phyloP scores from a whole-genome alignment of 441 rosid species.

The Lepidium campestre region DNA sequence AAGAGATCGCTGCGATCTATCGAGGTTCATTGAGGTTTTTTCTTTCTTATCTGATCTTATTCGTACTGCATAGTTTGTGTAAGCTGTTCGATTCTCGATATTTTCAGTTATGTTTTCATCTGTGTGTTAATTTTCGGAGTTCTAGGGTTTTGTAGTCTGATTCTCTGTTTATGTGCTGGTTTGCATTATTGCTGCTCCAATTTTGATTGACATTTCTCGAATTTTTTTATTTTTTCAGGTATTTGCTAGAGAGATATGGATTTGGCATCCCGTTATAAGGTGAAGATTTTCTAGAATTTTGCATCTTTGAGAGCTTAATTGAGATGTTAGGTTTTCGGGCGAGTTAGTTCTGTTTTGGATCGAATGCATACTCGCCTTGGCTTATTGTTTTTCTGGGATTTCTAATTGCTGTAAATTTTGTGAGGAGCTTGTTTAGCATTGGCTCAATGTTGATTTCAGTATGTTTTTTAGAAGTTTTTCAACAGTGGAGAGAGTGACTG shows the following conservation, averaged over 20 bases:
- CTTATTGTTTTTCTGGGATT: neutral
- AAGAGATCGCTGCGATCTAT: constrained; percentile 16
- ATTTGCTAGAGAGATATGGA: constrained; percentile 37
- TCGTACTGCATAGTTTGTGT: constrained; percentile 1
- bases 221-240: constrained; percentile 18
- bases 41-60: constrained; percentile 13
- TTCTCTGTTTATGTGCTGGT: neutral
- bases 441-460: neutral
- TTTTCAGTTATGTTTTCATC: neutral
- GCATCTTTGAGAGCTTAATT: neutral
- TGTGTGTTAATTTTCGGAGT: neutral
- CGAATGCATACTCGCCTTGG: neutral
- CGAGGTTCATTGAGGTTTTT: neutral
- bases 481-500: neutral
- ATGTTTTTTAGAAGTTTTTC: neutral
- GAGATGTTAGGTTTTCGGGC: neutral
- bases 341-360: neutral
- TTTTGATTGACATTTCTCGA: neutral
- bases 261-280: constrained; percentile 74
- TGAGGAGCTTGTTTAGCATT: neutral
- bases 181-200: neutral
- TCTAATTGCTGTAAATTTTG: neutral
- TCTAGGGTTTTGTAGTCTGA: constrained; percentile 16
- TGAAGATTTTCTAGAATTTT: neutral
- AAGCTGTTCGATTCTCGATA: constrained; percentile 12